phyloP scores from a whole-genome alignment of 2,329 filamentous ascomycete species.

The Neonectria magnoliae region DNA sequence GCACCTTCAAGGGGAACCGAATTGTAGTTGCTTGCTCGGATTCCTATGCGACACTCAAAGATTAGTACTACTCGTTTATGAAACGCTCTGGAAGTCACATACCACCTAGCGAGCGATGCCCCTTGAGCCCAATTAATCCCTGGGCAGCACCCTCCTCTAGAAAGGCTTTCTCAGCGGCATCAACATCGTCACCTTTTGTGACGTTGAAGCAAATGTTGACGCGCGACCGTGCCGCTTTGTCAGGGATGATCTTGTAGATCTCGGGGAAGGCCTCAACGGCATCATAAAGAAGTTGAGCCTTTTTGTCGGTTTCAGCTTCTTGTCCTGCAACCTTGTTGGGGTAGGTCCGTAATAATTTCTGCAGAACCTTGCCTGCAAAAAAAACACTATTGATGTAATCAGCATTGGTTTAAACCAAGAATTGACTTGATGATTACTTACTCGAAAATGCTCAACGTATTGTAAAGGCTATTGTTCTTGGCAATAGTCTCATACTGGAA shows the following conservation, averaged over 20 bases:
- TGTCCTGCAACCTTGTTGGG: slow-evolving; percentile 81
- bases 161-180: slow-evolving; percentile 82
- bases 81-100: too few species aligned
- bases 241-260: slow-evolving; percentile 81
- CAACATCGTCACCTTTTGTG: slow-evolving; percentile 65
- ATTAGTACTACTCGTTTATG: too few species aligned
- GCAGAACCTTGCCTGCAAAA: slow-evolving; percentile 86
- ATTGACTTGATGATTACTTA: slow-evolving; percentile 48
- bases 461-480: slow-evolving; percentile 96
- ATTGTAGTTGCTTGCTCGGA: slow-evolving; percentile 91
- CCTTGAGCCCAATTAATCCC: slow-evolving; percentile 84
- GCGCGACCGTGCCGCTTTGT: slow-evolving; percentile 78
- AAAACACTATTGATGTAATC: slow-evolving; percentile 70
- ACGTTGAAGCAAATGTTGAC: slow-evolving; percentile 98
- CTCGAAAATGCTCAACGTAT: slow-evolving; percentile 94
- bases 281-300: slow-evolving; percentile 80
- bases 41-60: slow-evolving; percentile 64
- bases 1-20: slow-evolving; percentile 75
- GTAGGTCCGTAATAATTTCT: slow-evolving; percentile 74
- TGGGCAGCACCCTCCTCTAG: slow-evolving; percentile 74
- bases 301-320: slow-evolving; percentile 76
- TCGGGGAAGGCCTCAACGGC: slow-evolving; percentile 78
- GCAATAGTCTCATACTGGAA: slow-evolving; percentile 85
- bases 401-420: neutral
- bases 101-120: slow-evolving; percentile 66